phyloP scores from a whole-genome alignment of 2,329 filamentous ascomycete genomes.

The Diaporthe humulicola region DNA sequence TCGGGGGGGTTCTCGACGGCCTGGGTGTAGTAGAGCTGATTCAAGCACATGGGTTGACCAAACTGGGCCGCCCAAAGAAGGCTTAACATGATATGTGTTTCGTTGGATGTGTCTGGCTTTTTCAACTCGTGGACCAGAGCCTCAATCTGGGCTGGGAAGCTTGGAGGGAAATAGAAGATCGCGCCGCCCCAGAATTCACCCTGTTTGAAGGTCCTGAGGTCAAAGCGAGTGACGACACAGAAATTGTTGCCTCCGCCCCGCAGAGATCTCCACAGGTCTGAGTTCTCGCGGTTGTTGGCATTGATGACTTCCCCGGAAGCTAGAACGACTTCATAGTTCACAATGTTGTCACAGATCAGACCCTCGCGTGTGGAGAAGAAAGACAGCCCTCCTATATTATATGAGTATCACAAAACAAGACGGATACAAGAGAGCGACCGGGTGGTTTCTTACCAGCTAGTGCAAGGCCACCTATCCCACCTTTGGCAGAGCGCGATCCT shows the following conservation, averaged over 20 bases:
- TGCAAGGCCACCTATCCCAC: constrained; percentile 54
- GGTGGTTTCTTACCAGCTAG: constrained; percentile 42
- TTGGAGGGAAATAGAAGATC: constrained; percentile 41
- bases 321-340: constrained; percentile 50
- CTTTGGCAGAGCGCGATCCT: constrained; percentile 50
- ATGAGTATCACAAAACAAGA: background rate
- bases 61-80: constrained; percentile 39
- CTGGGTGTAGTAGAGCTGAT: constrained; percentile 37
- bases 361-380: constrained; percentile 56
- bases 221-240: constrained; percentile 47
- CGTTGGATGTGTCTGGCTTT: constrained; percentile 38
- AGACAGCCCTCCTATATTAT: constrained; percentile 51
- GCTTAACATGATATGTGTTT: constrained; percentile 45
- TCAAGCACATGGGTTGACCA: constrained; percentile 35
- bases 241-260: constrained; percentile 59
- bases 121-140: constrained; percentile 42
- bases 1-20: constrained; percentile 13
- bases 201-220: constrained; percentile 37
- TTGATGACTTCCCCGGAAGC: constrained; percentile 54
- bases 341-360: constrained; percentile 54
- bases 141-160: constrained; percentile 44
- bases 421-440: too few relatives aligned
- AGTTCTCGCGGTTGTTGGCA: constrained; percentile 50
- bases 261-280: constrained; percentile 57
- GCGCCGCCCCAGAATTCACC: constrained; percentile 41